phyloP scores from a whole-genome alignment of 306 rosid genomes.

The Boehmeria nivea region DNA sequence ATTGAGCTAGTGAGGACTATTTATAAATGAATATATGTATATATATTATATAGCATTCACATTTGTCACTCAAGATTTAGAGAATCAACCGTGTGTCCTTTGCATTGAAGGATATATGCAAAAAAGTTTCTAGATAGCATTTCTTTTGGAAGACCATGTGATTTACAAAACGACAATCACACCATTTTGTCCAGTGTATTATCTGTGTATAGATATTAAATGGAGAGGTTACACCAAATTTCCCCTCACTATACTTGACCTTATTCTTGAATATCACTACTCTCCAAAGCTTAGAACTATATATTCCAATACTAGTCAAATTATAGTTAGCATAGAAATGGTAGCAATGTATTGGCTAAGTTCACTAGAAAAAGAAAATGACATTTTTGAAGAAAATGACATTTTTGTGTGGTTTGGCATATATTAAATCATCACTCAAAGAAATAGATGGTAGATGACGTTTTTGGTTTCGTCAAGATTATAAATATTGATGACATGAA shows the following conservation, averaged over 20 bases:
- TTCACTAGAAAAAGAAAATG: too few relatives aligned
- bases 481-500: not conserved
- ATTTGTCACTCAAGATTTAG: not conserved
- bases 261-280: not conserved
- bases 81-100: slow-evolving; percentile 13
- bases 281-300: not conserved
- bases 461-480: not conserved
- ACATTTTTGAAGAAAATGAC: too few relatives aligned
- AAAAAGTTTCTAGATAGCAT: slow-evolving; percentile 16
- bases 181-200: not conserved
- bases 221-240: not conserved
- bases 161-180: slow-evolving; percentile 16
- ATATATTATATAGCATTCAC: not conserved
- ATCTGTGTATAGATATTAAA: not conserved
- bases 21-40: slow-evolving; percentile 24
- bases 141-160: slow-evolving; percentile 6
- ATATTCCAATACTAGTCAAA: not conserved
- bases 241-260: not conserved
- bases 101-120: too few relatives aligned
- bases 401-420: too few relatives aligned
- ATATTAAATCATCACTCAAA: too few relatives aligned
- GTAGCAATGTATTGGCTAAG: too few relatives aligned
- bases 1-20: not conserved
- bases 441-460: too few relatives aligned
- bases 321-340: too few relatives aligned